Conservation (phyloP, 169 alveolate genomes). For the Plasmodium relictum region DNA sequence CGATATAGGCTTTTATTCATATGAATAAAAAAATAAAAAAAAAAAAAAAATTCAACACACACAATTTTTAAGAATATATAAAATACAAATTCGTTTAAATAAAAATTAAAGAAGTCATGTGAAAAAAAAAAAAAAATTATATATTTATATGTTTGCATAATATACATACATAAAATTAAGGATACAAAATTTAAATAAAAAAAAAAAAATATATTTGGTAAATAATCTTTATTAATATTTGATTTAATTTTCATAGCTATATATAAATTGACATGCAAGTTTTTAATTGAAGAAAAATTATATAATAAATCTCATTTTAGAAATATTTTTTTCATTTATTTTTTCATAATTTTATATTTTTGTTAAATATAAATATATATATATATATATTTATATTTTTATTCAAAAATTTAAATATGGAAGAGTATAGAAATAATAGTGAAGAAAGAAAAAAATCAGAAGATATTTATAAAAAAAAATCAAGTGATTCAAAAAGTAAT, state of each 20-base stretch:
- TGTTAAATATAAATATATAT: constrained; percentile 2
- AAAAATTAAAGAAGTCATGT: background rate
- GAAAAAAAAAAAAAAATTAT: background rate
- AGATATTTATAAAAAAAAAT: background rate
- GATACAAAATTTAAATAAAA: background rate
- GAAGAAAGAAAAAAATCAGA: background rate
- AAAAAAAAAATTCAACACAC: background rate
- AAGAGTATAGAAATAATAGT: background rate
- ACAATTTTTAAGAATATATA: background rate
- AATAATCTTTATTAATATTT: too few relatives aligned
- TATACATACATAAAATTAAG: background rate
- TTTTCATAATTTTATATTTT: constrained; percentile 22
- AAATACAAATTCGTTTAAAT: background rate
- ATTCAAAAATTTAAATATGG: background rate
- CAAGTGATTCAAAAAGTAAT: background rate
- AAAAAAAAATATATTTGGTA: too few relatives aligned
- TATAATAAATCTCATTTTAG: constrained; percentile 9
- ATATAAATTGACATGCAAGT: constrained; percentile 1
- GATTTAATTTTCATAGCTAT: background rate
- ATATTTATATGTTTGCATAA: background rate
- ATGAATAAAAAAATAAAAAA: background rate
- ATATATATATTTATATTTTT: background rate
- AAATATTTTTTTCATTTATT: constrained; percentile 7
- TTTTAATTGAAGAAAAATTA: constrained; percentile 12
- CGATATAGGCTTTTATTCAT: background rate